Base-by-base conservation (phyloP, 164 flowering plant species). In the Umbellularia californica region DNA sequence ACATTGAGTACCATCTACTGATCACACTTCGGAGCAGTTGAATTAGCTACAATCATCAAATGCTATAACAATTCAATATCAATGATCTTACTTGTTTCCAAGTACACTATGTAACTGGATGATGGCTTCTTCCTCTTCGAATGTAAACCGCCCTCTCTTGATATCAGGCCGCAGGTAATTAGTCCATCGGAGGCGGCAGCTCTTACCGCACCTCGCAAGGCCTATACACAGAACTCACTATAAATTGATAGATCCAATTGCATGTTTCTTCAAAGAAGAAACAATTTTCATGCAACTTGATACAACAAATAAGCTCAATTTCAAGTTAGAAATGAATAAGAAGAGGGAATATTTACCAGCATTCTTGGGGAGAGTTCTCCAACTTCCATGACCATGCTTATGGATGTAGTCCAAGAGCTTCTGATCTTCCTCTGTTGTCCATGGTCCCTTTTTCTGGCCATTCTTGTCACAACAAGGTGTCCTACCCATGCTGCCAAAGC, bases 371-470 rank as follows among this genome's bases (percentile, higher is more conserved):
- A 94, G 94, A 0, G 90, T 90, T 75, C 98, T 81, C 98, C 98
- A 94, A 30, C 88, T 94, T 0, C 98, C 97, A 75, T 84, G 86
- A 3, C 98, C 98, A 74, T 92, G 86, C 71, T 86, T 83, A 23
- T 87, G 85, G 25, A 94, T 94, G 33, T 90, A 91, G 74, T 94
- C 94, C 12, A 94, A 76, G 24, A 94, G 91, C 76, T 90, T 94
- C 73, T 87, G 90, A 77, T 94, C 98, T 74, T 94, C 98, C 74
- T 94, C 98, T 0, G 92, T 84, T 10, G 96, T 87, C 98, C 98
- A 94, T 23, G 98, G 98, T 4, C 98, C 98, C 71, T 90, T 94
- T 79, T 92, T 94, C 24, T 92, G 78, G 4, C 98, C 98, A 84
- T 85, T 85, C 72, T 88, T 90, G 12, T 92, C 97, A 79, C 97